Conservation (phyloP, 2,329 filamentous ascomycete species). For the Cladosporium phlei region DNA sequence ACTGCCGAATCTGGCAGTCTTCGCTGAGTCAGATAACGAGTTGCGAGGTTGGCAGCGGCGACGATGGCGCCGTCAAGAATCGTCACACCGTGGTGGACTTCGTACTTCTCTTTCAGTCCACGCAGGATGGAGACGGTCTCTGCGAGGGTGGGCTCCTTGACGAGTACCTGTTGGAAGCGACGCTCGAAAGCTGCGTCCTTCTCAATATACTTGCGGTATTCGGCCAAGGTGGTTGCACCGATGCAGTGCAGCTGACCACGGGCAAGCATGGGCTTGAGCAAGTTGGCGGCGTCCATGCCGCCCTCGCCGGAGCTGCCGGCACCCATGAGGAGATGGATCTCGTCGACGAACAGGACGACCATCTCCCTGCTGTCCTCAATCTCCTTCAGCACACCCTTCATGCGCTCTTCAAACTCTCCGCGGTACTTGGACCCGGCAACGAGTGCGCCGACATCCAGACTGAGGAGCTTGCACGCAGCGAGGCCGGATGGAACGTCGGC, state of each 20-base stretch:
- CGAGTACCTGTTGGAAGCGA: constrained; percentile 95
- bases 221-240: constrained; percentile 87
- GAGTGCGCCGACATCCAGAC: constrained; percentile 88
- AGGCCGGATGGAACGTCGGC: constrained; percentile 94
- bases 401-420: constrained; percentile 96
- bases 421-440: constrained; percentile 98
- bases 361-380: constrained; percentile 92
- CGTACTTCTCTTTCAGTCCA: constrained; percentile 95
- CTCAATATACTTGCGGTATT: constrained; percentile 98
- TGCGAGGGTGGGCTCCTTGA: constrained; percentile 83
- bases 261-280: constrained; percentile 97
- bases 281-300: constrained; percentile 96
- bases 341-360: constrained; percentile 96
- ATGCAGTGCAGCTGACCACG: constrained; percentile 97
- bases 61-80: constrained; percentile 94
- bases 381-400: constrained; percentile 98
- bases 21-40: constrained; percentile 85
- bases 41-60: constrained; percentile 81
- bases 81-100: constrained; percentile 95
- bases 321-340: constrained; percentile 98
- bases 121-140: constrained; percentile 98
- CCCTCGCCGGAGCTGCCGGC: constrained; percentile 91
- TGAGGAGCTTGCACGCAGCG: constrained; percentile 87
- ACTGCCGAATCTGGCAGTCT: constrained; percentile 94
- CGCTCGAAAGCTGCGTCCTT: constrained; percentile 98